A percentile compares a stretch with the other conserved stretches of the same genome.
These are phyloP conservation scores for Pseudogymnoascus sp. DNA, from an alignment of 2,329 filamentous ascomycete genomes.

Conservation along the genomic window DNA sequence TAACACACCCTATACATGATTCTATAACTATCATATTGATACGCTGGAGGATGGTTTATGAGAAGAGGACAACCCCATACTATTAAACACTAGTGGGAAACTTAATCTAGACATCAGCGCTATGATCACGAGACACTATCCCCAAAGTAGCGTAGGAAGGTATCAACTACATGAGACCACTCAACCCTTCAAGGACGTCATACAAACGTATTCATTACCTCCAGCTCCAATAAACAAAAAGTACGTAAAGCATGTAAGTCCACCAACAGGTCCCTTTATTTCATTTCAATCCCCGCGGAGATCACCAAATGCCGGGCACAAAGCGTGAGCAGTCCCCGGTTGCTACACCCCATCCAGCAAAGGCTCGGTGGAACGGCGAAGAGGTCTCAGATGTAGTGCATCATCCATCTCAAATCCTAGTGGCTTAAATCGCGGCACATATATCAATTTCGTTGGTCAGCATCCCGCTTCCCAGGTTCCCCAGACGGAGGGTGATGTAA, in stretches of 20 bases:
- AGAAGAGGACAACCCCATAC: not conserved
- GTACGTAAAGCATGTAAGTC: not conserved
- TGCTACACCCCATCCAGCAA: not conserved
- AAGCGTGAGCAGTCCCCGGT: not conserved
- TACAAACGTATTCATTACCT: not conserved
- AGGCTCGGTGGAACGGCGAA: not conserved
- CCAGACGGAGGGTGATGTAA: conserved; percentile 1
- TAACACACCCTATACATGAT: no score
- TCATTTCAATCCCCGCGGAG: not conserved
- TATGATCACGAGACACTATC: not conserved
- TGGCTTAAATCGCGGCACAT: not conserved
- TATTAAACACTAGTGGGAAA: not conserved
- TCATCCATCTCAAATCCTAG: not conserved
- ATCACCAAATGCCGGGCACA: not conserved
- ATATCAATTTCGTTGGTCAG: not conserved
- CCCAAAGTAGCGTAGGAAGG: conserved; percentile 2
- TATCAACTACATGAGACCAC: not conserved
- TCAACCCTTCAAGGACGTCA: not conserved
- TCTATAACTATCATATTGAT: not conserved
- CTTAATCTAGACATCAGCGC: not conserved
- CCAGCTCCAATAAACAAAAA: not conserved
- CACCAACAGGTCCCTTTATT: not conserved
- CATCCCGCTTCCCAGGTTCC: not conserved
- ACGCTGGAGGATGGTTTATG: not conserved
- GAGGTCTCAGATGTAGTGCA: not conserved